Evolutionary conservation across 371 early-diverging fungal species (phyloP).

Genomic region (Mucor irregularis): DNA sequence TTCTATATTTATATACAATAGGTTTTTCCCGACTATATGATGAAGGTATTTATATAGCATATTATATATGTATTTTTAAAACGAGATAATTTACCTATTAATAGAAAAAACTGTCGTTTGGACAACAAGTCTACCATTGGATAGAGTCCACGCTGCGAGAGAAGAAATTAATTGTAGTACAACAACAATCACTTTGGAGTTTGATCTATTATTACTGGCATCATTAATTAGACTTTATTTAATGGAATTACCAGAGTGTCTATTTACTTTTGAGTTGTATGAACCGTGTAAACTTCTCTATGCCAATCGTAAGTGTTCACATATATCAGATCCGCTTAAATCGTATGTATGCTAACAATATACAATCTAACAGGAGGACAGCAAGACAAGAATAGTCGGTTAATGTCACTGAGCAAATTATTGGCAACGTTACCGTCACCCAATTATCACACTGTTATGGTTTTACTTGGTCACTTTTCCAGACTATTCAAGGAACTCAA

Average conservation of each 20-base stretch:
- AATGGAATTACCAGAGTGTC: constrained; percentile 72
- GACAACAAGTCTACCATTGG: constrained; percentile 60
- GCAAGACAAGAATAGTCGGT: constrained; percentile 39
- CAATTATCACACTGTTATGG: constrained; percentile 53
- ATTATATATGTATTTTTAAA: background rate
- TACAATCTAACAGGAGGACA: constrained; percentile 30
- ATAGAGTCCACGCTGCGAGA: constrained; percentile 63
- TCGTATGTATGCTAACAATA: too few species aligned
- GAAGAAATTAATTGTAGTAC: constrained; percentile 58
- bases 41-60: constrained; percentile 29
- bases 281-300: constrained; percentile 72
- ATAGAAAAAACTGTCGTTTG: constrained; percentile 48
- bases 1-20: constrained; percentile 8
- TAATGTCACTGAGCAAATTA: constrained; percentile 50
- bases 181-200: too few species aligned
- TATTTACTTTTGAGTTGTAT: constrained; percentile 73
- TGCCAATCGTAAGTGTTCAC: constrained; percentile 50
- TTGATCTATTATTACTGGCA: constrained; percentile 61
- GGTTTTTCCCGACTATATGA: constrained; percentile 26
- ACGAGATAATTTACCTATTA: background rate
- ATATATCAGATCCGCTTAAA: background rate
- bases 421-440: constrained; percentile 53
- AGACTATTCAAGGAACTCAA: constrained; percentile 24
- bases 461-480: constrained; percentile 50
- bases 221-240: constrained; percentile 68